phyloP scores from a whole-genome alignment of 2,329 filamentous ascomycete genomes.

The Beauveria pseudobassiana region DNA sequence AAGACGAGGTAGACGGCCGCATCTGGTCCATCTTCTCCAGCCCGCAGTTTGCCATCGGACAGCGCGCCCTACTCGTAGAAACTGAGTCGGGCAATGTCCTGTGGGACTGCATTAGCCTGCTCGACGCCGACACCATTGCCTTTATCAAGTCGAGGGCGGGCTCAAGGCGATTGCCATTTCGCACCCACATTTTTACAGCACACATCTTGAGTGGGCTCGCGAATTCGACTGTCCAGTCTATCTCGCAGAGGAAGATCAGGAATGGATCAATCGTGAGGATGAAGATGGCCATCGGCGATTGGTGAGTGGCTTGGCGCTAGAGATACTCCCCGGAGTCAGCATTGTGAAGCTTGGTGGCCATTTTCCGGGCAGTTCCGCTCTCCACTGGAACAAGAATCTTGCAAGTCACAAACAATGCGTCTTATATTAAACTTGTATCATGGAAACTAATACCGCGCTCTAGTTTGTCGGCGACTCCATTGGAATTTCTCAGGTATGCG shows the following conservation, averaged over 20 bases:
- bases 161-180: conserved; percentile 66
- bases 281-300: conserved; percentile 32
- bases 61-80: conserved; percentile 62
- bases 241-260: conserved; percentile 53
- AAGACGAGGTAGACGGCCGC: conserved; percentile 35
- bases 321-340: conserved; percentile 40
- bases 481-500: conserved; percentile 6
- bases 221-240: conserved; percentile 66
- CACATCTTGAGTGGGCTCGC: conserved; percentile 65
- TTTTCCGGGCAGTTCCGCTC: conserved; percentile 66
- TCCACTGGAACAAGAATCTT: conserved; percentile 53
- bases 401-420: neutral
- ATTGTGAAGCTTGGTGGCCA: conserved; percentile 70
- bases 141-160: conserved; percentile 55
- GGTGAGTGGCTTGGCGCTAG: conserved; percentile 35
- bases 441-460: neutral
- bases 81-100: conserved; percentile 63
- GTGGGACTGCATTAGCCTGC: conserved; percentile 69
- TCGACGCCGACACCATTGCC: conserved; percentile 57
- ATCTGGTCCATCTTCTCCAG: conserved; percentile 41
- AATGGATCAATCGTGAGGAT: conserved; percentile 52
- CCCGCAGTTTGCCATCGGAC: conserved; percentile 64
- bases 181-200: conserved; percentile 78
- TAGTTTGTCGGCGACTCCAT: conserved; percentile 12
- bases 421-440: neutral